These are phyloP conservation scores for Pseudonitzschia pungens DNA, from an alignment of 108 stramenopile genomes.

Conservation along the genomic window DNA sequence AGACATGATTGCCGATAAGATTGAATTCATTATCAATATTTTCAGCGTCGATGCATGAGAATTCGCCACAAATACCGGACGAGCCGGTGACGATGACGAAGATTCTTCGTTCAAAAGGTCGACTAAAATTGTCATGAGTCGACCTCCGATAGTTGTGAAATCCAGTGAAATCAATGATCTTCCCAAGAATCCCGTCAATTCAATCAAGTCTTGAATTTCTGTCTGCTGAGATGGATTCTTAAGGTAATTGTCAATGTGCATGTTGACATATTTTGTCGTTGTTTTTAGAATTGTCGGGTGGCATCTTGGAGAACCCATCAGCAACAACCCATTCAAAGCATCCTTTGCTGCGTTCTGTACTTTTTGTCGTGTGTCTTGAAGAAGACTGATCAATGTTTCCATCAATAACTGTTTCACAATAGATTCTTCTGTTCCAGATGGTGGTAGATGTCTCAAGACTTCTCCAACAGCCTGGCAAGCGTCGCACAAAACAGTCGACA, in stretches of 20 bases:
- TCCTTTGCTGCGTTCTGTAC: slow-evolving; percentile 57
- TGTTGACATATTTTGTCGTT: not conserved
- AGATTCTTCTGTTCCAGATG: slow-evolving; percentile 11
- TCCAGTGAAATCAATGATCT: slow-evolving; percentile 42
- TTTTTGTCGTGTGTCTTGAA: slow-evolving; percentile 54
- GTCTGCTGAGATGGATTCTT: slow-evolving; percentile 28
- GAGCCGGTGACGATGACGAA: slow-evolving; percentile 8
- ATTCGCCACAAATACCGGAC: slow-evolving; percentile 32
- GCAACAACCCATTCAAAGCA: slow-evolving; percentile 43
- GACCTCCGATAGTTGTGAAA: slow-evolving; percentile 40
- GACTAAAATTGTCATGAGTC: slow-evolving; percentile 52
- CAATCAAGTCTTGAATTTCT: slow-evolving; percentile 9
- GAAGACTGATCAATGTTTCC: slow-evolving; percentile 47
- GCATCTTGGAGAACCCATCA: slow-evolving; percentile 30
- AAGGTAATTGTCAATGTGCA: slow-evolving; percentile 15
- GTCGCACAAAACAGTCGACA: slow-evolving; percentile 27
- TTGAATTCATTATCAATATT: slow-evolving; percentile 39
- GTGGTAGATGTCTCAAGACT: slow-evolving; percentile 19
- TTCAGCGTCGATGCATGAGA: slow-evolving; percentile 28
- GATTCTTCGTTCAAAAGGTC: slow-evolving; percentile 34
- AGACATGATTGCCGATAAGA: slow-evolving; percentile 45
- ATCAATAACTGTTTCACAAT: slow-evolving; percentile 34
- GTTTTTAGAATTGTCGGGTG: slow-evolving; percentile 35
- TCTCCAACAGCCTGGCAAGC: slow-evolving; percentile 30
- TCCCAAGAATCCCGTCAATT: slow-evolving; percentile 28